phyloP scores from a whole-genome alignment of 2,329 filamentous ascomycete genomes.

The Metarhizium album region DNA sequence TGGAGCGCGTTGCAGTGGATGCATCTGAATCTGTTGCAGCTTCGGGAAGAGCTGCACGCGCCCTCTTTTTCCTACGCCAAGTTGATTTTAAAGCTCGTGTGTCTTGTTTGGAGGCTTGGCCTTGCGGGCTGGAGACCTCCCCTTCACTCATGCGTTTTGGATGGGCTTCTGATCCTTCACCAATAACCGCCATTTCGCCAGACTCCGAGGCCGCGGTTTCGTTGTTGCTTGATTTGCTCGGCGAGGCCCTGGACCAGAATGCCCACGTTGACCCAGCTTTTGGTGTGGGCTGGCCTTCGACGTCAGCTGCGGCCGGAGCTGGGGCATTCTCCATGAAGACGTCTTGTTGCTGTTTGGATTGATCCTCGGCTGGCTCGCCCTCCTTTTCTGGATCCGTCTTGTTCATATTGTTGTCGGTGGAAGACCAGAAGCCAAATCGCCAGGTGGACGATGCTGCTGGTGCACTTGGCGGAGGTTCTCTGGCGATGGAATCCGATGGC shows the following conservation, averaged over 20 bases:
- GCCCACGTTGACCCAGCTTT: conserved; percentile 61
- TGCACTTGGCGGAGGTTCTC: conserved; percentile 9
- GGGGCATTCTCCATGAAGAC: conserved; percentile 33
- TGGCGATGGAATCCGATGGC: conserved; percentile 9
- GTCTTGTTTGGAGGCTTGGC: conserved; percentile 22
- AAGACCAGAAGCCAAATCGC: conserved; percentile 29
- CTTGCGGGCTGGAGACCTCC: conserved; percentile 27
- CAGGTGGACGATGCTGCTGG: conserved; percentile 21
- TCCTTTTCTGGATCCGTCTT: conserved; percentile 2
- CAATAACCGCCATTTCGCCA: conserved; percentile 46
- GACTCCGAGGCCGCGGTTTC: conserved; percentile 23
- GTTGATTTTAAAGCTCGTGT: conserved; percentile 18
- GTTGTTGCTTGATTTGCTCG: conserved; percentile 24
- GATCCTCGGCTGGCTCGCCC: background rate
- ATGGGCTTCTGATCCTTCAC: conserved; percentile 45
- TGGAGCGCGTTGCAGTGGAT: conserved; percentile 12
- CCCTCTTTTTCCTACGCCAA: conserved; percentile 34
- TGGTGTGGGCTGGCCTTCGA: conserved; percentile 24
- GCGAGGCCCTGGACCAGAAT: conserved; percentile 61
- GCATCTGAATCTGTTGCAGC: conserved; percentile 24
- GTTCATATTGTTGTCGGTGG: conserved; percentile 7
- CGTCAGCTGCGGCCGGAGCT: conserved; percentile 21
- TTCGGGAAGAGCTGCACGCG: conserved; percentile 37
- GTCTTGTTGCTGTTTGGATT: conserved; percentile 22
- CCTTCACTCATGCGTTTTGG: conserved; percentile 35